Base-by-base conservation (phyloP, 2,329 filamentous ascomycete species). In the Furcasterigmium furcatum region DNA sequence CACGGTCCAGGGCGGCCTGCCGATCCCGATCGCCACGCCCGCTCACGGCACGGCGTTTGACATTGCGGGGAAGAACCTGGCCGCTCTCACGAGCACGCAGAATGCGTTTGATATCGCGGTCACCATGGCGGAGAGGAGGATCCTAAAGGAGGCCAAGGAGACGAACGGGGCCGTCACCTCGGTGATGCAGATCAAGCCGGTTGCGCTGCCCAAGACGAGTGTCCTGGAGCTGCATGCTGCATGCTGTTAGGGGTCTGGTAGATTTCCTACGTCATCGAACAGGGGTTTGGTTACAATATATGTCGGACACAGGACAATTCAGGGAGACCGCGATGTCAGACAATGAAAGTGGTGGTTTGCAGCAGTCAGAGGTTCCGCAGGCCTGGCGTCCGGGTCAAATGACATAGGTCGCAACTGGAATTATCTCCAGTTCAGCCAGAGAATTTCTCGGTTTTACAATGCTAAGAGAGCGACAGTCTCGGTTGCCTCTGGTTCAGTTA, bases 21-120 rank as follows among this genome's bases (percentile, higher is more conserved):
- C 61, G 1, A 51, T 64, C 24, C 50, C 53, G 1, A 52, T 64
- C 30, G 58, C 61, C 12, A 65, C 61, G 12, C 34, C 34, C n/a
- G 34, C 34, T 14, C 34, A 36, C n/a, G 34, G 34, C 16, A 36
- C 34, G 9, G 34, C 49, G n/a, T n/a, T 21, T 36, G 24, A 38
- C 7, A 30, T 32, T 42, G 32, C 16, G 4, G 60, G 62, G 0
- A 59, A 57, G 55, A 61, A 61, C 22, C 36, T 59, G 9, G 60
- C 61, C 1, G 48, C 44, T 22, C 50, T 60, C 12, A 51, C 43
- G 4, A 63, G 60, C 42, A 62, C 46, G 9, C 61, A 63, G 45
- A 64, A 63, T 43, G 62, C 61, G 10, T 61, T 64, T 27, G 57
- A 62, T 46, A 52, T 60, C 41, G 59, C 60, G 5, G 55, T 59